These are phyloP conservation scores for Aspergillaceae sp. DNA, from an alignment of 2,329 filamentous ascomycete genomes.

Conservation along the genomic window DNA sequence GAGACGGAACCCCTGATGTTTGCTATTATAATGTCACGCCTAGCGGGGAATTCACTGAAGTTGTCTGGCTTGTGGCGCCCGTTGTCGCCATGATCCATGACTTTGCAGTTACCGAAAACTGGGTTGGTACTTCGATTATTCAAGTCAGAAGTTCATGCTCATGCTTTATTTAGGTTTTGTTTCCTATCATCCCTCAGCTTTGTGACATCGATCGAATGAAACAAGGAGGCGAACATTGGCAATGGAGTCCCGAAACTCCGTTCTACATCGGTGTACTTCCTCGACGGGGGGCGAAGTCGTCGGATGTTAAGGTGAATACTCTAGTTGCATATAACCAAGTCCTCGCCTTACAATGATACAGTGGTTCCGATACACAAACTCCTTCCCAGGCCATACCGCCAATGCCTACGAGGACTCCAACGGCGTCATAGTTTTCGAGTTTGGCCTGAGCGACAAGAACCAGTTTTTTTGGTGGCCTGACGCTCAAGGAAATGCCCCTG, in stretches of 20 bases:
- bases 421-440: too few relatives aligned
- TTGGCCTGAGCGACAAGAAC: too few relatives aligned
- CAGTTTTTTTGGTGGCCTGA: too few relatives aligned
- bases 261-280: conserved; percentile 22
- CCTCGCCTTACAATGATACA: too few relatives aligned
- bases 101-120: conserved; percentile 36
- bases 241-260: conserved; percentile 27
- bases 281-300: conserved; percentile 13
- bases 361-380: conserved; percentile 31
- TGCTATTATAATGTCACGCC: conserved; percentile 28
- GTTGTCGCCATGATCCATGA: conserved; percentile 37
- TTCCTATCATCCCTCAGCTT: conserved; percentile 30
- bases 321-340: too few relatives aligned
- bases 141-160: too few relatives aligned
- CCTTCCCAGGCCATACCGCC: conserved; percentile 30
- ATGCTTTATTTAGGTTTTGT: conserved; percentile 26
- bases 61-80: too few relatives aligned
- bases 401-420: conserved; percentile 38
- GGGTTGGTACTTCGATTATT: too few relatives aligned
- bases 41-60: too few relatives aligned
- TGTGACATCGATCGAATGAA: conserved; percentile 32
- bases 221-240: conserved; percentile 34
- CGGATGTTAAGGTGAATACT: conserved; percentile 29
- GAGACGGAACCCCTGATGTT: conserved; percentile 32
- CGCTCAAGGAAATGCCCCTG: too few relatives aligned